Evolutionary conservation across 306 rosid species (phyloP).

Genomic region (Rosa lucieae): DNA sequence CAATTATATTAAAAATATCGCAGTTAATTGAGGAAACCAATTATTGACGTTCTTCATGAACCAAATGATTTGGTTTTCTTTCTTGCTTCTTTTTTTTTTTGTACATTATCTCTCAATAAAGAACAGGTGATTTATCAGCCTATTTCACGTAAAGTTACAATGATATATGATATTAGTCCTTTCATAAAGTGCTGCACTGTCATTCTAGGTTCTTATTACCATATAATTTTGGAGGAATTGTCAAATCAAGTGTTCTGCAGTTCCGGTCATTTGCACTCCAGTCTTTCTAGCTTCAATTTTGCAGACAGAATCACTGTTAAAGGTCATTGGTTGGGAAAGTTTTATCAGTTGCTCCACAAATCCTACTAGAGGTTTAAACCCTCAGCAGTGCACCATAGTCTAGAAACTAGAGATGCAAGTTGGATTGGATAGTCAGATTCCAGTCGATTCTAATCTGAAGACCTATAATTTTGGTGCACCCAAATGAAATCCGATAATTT

Average conservation of each 20-base stretch:
- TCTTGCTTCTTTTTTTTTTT: neutral
- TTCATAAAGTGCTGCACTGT: neutral
- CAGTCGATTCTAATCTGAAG: neutral
- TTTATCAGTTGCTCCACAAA: neutral
- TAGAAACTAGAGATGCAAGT: neutral
- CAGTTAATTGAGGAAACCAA: neutral
- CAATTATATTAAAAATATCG: neutral
- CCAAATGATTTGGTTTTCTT: neutral
- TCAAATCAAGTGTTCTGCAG: neutral
- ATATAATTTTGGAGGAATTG: neutral
- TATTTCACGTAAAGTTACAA: neutral
- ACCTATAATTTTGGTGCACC: too few relatives aligned
- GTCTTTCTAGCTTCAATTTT: neutral
- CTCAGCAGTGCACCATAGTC: neutral
- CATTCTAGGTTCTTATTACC: neutral
- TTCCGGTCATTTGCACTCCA: neutral
- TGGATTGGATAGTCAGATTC: neutral
- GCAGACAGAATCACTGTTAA: neutral
- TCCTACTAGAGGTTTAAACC: neutral
- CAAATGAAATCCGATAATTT: too few relatives aligned
- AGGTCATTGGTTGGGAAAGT: neutral
- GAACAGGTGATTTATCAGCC: neutral
- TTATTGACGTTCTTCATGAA: neutral
- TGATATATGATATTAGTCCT: neutral
- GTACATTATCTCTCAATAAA: neutral